Evolutionary conservation across 495 filamentous ascomycete genomes (phyloP).

Genomic region (Echria macrotheca): DNA sequence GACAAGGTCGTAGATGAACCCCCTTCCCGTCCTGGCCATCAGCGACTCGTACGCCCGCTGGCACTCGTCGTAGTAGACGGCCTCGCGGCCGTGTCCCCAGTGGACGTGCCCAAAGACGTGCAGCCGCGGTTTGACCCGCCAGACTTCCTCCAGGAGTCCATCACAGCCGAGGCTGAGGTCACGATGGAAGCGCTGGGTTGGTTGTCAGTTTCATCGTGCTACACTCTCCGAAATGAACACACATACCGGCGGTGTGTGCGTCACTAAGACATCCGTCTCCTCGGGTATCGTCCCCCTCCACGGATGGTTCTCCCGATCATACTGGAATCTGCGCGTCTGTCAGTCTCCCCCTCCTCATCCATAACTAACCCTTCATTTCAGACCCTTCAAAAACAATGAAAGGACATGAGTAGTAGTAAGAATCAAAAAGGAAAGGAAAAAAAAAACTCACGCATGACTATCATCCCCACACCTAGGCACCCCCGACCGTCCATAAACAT

Average conservation of each 20-base stretch:
- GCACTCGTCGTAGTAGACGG: slow-evolving; percentile 72
- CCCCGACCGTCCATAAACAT: slow-evolving; percentile 49
- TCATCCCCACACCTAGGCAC: slow-evolving; percentile 38
- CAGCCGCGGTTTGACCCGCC: slow-evolving; percentile 69
- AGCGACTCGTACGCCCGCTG: slow-evolving; percentile 67
- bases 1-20: slow-evolving; percentile 46
- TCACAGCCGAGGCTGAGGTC: slow-evolving; percentile 75
- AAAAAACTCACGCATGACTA: slow-evolving; percentile 14
- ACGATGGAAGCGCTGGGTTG: slow-evolving; percentile 64
- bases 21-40: slow-evolving; percentile 43
- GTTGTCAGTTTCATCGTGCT: too few relatives aligned
- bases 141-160: slow-evolving; percentile 66
- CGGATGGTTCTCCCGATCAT: slow-evolving; percentile 32
- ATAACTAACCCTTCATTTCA: too few relatives aligned
- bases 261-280: slow-evolving; percentile 77
- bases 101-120: slow-evolving; percentile 94
- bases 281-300: slow-evolving; percentile 56
- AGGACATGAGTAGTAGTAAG: neutral
- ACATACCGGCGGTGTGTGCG: slow-evolving; percentile 59
- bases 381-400: neutral
- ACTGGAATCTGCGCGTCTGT: slow-evolving; percentile 40
- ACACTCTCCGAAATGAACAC: too few relatives aligned
- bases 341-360: neutral
- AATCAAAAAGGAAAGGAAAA: neutral
- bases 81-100: slow-evolving; percentile 56